Base-by-base conservation (phyloP, 768 basidiomycete genomes). In the Ephemerocybe angulata region DNA sequence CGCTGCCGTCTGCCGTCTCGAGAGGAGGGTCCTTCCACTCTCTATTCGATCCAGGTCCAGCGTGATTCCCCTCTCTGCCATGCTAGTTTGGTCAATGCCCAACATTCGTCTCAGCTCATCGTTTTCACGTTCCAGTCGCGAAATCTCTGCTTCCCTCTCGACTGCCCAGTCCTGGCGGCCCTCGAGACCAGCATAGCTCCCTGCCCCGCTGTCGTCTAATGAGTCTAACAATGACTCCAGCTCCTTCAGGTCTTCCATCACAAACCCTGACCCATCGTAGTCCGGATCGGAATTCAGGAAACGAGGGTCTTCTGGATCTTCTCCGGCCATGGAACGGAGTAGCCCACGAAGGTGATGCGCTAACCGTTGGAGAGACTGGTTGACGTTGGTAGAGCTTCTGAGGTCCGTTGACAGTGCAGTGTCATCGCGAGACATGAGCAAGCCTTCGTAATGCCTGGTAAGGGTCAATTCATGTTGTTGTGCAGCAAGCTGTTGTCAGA, bases 401-500 rank as follows among this genome's bases (percentile, higher is more conserved):
- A 87, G 76, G 65, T 87, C 84, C 37, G 74, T 68, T 52, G 82
- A 78, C 52, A 79, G 68, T 40, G 70, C 73, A 28, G 84, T 81
- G 15, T 76, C 77, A 60, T 87, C 87, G 41, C 83, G 85, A 2
- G 83, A 72, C 27, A 81, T 73, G 28, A 98, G 81, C 10, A 98
- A 79, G 11, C 78, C 72, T 65, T 98, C 94, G 69, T 98, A 98
- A 66, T 98, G 94, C 48, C 87, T 84, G 49, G 88, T 88, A 13
- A 98, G 73, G 0, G 88, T 89, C 10, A 88, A 76, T 63, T 97
- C 92, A 64, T 98, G 93, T 58, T 88, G 87, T 64, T 94, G 90
- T 0, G 93, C 89, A n/a, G 94, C 91, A 58, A 88, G 72, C 94
- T 98, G 66, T 50, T 30, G n/a, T n/a, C n/a, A 19, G 35, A 48